Evolutionary conservation across 2,329 filamentous ascomycete species (phyloP).

Genomic region (Aspergillus unguis): DNA sequence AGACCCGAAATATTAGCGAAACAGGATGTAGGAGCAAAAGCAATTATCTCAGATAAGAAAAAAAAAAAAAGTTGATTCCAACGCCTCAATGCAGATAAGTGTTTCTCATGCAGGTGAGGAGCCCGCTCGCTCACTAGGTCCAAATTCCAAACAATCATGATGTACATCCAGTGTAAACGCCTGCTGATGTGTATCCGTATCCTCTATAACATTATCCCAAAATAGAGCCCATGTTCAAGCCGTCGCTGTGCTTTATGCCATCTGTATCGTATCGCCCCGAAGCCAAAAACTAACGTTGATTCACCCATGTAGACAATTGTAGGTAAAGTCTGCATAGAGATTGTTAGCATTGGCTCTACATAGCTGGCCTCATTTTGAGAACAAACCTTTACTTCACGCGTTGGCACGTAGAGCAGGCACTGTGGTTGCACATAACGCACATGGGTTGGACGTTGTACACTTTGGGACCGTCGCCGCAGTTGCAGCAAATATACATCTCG

Average conservation of each 20-base stretch:
- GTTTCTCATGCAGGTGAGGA: too few relatives aligned
- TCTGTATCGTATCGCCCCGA: too few relatives aligned
- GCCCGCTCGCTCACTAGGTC: too few relatives aligned
- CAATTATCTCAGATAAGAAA: not conserved
- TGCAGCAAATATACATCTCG: conserved; percentile 39
- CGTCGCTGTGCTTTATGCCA: too few relatives aligned
- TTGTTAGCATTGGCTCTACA: not conserved
- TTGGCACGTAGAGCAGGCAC: conserved; percentile 28
- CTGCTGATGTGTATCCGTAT: too few relatives aligned
- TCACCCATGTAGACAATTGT: too few relatives aligned
- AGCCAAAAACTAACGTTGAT: too few relatives aligned
- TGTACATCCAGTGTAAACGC: too few relatives aligned
- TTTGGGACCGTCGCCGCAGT: conserved; percentile 40
- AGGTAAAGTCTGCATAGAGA: not conserved
- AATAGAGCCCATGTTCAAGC: too few relatives aligned
- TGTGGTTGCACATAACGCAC: conserved; percentile 35
- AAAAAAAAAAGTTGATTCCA: not conserved
- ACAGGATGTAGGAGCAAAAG: not conserved
- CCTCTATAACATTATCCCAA: too few relatives aligned
- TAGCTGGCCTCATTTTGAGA: not conserved
- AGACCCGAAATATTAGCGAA: too few relatives aligned
- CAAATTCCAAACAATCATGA: too few relatives aligned
- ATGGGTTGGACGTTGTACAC: conserved; percentile 31
- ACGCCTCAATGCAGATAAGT: not conserved
- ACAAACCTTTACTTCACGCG: conserved; percentile 25